Percentiles rank a stretch among this genome's conserved stretches.
Evolutionary conservation across 2,329 filamentous ascomycete species (phyloP).

Genomic region (Venturia oleaginea): DNA sequence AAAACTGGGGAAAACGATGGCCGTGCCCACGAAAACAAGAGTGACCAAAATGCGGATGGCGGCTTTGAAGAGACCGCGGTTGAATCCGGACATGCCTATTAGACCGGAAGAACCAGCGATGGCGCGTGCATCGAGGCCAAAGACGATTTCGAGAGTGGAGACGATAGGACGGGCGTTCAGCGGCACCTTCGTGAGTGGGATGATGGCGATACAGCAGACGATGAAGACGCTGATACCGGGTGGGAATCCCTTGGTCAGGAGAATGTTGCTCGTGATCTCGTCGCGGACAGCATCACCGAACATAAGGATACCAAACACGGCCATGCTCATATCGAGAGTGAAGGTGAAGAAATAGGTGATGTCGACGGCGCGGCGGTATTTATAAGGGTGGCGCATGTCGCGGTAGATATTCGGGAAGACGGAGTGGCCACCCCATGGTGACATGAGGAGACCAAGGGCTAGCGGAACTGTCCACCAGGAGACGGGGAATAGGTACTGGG

Average conservation of each 20-base stretch:
- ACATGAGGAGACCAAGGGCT: constrained; percentile 85
- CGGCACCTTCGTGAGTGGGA: constrained; percentile 91
- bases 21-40: constrained; percentile 64
- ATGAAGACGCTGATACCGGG: constrained; percentile 64
- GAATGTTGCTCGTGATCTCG: constrained; percentile 84
- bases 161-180: constrained; percentile 76
- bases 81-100: constrained; percentile 46
- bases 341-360: constrained; percentile 85
- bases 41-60: constrained; percentile 57
- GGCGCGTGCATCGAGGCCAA: constrained; percentile 56
- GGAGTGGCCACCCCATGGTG: constrained; percentile 60
- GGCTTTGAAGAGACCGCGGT: constrained; percentile 50
- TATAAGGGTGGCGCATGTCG: constrained; percentile 73
- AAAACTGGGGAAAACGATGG: constrained; percentile 67
- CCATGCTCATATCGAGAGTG: constrained; percentile 70
- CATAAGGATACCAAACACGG: constrained; percentile 81
- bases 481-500: constrained; percentile 70
- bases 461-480: constrained; percentile 84
- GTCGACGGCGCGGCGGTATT: constrained; percentile 65
- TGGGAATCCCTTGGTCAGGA: constrained; percentile 67
- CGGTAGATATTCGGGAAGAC: constrained; percentile 81
- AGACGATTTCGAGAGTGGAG: constrained; percentile 71
- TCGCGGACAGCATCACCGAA: constrained; percentile 84
- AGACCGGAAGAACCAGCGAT: constrained; percentile 42
- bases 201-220: constrained; percentile 80